A percentile compares a stretch with the other conserved stretches of the same genome.
Evolutionary conservation across 177 flowering plant genomes (phyloP).

Genomic region (Tripterygium wilfordii): DNA sequence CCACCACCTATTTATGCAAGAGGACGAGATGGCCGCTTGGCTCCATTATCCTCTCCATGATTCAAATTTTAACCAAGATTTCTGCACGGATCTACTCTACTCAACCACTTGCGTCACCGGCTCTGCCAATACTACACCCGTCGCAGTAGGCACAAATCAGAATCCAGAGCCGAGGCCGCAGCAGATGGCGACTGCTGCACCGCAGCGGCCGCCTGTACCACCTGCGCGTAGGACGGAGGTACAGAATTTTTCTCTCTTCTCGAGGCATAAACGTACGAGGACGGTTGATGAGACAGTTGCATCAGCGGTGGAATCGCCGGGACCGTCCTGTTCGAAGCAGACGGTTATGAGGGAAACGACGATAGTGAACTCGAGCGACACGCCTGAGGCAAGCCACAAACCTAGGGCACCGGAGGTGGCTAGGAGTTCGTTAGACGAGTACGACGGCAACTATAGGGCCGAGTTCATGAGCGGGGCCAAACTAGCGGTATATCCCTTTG

Average conservation of each 20-base stretch:
- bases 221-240: slow-evolving; percentile 20
- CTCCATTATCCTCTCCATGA: slow-evolving; percentile 63
- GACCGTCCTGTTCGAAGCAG: slow-evolving; percentile 22
- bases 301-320: too few species aligned
- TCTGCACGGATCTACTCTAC: slow-evolving; percentile 55
- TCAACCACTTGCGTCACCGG: slow-evolving; percentile 16
- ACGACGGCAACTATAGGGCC: slow-evolving; percentile 11
- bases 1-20: slow-evolving; percentile 58
- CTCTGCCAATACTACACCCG: not conserved
- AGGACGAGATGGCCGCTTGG: slow-evolving; percentile 74
- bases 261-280: too few species aligned
- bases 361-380: slow-evolving; percentile 55
- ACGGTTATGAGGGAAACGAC: slow-evolving; percentile 31
- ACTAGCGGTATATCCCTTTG: too few species aligned
- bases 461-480: slow-evolving; percentile 16
- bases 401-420: slow-evolving; percentile 20
- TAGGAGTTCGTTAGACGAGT: slow-evolving; percentile 4
- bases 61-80: slow-evolving; percentile 34
- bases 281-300: too few species aligned
- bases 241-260: slow-evolving; percentile 38
- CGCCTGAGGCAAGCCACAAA: slow-evolving; percentile 23
- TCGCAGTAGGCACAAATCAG: not conserved
- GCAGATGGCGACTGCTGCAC: slow-evolving; percentile 5
- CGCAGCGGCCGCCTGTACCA: slow-evolving; percentile 39
- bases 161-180: slow-evolving; percentile 7